phyloP scores from a whole-genome alignment of 2,329 filamentous ascomycete species.

The Dactylonectria macrodidyma region DNA sequence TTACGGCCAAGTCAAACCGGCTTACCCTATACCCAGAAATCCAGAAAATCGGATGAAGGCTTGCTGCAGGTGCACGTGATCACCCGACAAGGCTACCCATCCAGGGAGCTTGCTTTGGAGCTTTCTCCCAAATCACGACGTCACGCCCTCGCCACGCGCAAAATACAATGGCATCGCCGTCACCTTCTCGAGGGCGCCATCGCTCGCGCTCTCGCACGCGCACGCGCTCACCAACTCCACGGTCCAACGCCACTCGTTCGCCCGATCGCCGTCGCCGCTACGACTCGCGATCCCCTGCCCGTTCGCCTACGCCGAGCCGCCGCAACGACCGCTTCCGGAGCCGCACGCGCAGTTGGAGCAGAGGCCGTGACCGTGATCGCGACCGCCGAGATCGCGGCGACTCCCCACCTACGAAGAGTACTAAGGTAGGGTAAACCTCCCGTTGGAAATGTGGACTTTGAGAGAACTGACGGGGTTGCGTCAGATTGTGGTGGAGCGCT shows the following conservation, averaged over 20 bases:
- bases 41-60: neutral
- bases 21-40: slow-evolving; percentile 18
- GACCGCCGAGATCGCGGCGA: slow-evolving; percentile 56
- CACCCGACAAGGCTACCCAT: slow-evolving; percentile 27
- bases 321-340: slow-evolving; percentile 53
- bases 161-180: slow-evolving; percentile 50
- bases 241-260: slow-evolving; percentile 54
- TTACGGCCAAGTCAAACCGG: neutral
- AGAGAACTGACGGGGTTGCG: slow-evolving; percentile 27
- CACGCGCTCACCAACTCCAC: slow-evolving; percentile 54
- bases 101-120: neutral
- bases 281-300: slow-evolving; percentile 54
- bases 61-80: slow-evolving; percentile 27
- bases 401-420: slow-evolving; percentile 61
- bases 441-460: neutral
- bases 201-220: slow-evolving; percentile 55
- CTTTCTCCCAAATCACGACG: slow-evolving; percentile 24
- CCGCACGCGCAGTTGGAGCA: slow-evolving; percentile 49
- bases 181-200: slow-evolving; percentile 51
- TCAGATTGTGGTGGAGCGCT: slow-evolving; percentile 94
- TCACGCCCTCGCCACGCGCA: slow-evolving; percentile 13
- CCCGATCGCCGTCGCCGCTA: slow-evolving; percentile 48
- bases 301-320: slow-evolving; percentile 51
- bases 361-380: slow-evolving; percentile 50
- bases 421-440: slow-evolving; percentile 62